Percentiles rank a stretch among this genome's conserved stretches.
Conservation (phyloP, 2,329 filamentous ascomycete species). For the Mycosphaerella sp. region DNA sequence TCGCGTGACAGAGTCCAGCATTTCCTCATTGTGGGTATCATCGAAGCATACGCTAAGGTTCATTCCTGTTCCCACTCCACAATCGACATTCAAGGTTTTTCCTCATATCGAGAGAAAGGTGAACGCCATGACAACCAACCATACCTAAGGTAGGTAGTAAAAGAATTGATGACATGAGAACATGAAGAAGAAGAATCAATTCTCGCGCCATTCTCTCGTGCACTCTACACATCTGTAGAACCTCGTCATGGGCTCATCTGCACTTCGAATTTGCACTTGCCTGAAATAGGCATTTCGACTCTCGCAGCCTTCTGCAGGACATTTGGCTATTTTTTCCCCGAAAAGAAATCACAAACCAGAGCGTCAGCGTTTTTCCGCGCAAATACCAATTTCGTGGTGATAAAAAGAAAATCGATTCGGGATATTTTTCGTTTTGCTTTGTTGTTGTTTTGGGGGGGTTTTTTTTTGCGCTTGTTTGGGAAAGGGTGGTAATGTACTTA, state of each 20-base stretch:
- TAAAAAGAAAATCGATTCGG: too few relatives aligned
- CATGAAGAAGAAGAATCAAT: conserved; percentile 20
- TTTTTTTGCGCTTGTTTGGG: too few relatives aligned
- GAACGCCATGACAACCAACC: not conserved
- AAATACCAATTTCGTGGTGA: too few relatives aligned
- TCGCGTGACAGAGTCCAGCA: not conserved
- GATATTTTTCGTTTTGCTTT: too few relatives aligned
- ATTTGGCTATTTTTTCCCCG: conserved; percentile 76
- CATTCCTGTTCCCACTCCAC: not conserved
- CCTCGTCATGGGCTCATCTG: conserved; percentile 96
- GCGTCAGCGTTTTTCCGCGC: not conserved
- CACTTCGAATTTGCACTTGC: conserved; percentile 94
- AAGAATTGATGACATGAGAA: too few relatives aligned
- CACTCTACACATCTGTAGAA: conserved; percentile 66
- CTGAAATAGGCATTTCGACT: conserved; percentile 86
- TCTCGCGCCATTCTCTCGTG: conserved; percentile 42
- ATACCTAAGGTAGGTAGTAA: too few relatives aligned
- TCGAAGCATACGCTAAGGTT: not conserved
- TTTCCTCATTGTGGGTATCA: conserved; percentile 3
- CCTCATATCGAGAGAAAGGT: not conserved
- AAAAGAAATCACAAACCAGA: not conserved
- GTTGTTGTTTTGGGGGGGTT: too few relatives aligned
- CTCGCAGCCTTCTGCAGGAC: conserved; percentile 71
- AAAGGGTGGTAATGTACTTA: too few relatives aligned
- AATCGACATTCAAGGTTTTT: too few relatives aligned